Percentiles rank a stretch among this genome's conserved stretches.
Evolutionary conservation across 192 early-diverging fungal species (phyloP).

Genomic region (Coemansia sp.): DNA sequence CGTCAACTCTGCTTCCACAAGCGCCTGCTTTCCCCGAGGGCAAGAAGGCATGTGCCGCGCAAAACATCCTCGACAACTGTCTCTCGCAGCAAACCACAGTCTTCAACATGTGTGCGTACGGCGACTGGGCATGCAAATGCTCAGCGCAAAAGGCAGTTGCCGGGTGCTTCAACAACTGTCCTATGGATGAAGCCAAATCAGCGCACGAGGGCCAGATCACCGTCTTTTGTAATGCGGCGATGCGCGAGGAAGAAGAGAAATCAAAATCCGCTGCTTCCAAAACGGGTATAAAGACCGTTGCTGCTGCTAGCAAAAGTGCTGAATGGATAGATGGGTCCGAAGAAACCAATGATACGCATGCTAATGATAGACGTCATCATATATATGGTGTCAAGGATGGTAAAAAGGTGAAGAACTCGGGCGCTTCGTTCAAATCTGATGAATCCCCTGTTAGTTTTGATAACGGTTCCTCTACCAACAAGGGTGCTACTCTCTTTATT

Average conservation of each 20-base stretch:
- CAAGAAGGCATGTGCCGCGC: conserved; percentile 29
- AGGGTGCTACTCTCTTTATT: neutral
- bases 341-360: neutral
- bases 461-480: neutral
- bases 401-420: neutral
- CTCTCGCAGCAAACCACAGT: conserved; percentile 23
- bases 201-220: conserved; percentile 41
- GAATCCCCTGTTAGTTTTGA: neutral
- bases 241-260: conserved; percentile 29
- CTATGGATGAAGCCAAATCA: conserved; percentile 23
- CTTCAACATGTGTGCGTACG: conserved; percentile 42
- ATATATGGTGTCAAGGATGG: neutral
- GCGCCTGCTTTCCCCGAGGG: neutral
- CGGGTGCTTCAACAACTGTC: conserved; percentile 52
- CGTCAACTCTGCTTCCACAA: neutral
- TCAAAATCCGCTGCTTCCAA: neutral
- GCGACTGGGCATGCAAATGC: conserved; percentile 57
- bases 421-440: neutral
- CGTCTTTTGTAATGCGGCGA: conserved; percentile 45
- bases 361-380: neutral
- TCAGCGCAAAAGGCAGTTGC: conserved; percentile 44
- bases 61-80: conserved; percentile 44
- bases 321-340: neutral
- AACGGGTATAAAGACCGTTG: neutral
- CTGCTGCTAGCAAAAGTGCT: neutral